Evolutionary conservation across 495 filamentous ascomycete species (phyloP).

Genomic region (Pyrenula aspistea): DNA sequence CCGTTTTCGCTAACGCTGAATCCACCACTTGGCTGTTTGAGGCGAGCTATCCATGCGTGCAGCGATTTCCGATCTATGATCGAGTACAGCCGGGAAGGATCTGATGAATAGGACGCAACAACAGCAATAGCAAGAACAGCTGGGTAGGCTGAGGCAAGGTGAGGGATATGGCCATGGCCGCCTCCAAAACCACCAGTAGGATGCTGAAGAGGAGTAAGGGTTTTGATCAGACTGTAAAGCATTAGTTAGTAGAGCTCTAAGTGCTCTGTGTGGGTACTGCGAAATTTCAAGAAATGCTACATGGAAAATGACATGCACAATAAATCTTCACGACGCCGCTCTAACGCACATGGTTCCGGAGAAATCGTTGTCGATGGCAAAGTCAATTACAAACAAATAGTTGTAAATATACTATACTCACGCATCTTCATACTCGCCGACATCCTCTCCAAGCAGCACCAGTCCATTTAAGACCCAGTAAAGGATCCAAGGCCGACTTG

Average conservation of each 20-base stretch:
- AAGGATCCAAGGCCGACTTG: slow-evolving; percentile 80
- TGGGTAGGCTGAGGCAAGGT: slow-evolving; percentile 81
- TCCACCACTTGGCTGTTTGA: slow-evolving; percentile 77
- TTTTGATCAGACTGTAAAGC: slow-evolving; percentile 45
- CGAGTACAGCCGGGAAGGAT: slow-evolving; percentile 45
- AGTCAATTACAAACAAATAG: slow-evolving; percentile 1
- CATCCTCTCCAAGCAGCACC: slow-evolving; percentile 61
- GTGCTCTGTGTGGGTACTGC: too few species aligned
- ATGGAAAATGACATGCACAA: too few species aligned
- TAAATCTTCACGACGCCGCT: too few species aligned
- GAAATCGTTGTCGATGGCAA: too few species aligned
- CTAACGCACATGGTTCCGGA: too few species aligned
- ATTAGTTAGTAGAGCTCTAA: too few species aligned
- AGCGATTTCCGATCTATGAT: slow-evolving; percentile 71
- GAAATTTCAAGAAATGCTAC: too few species aligned
- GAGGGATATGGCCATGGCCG: slow-evolving; percentile 79
- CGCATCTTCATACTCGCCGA: slow-evolving; percentile 54
- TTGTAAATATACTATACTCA: slow-evolving; percentile 25
- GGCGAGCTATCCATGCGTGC: slow-evolving; percentile 71
- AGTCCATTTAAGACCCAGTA: slow-evolving; percentile 81
- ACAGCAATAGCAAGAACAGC: slow-evolving; percentile 64
- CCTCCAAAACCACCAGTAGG: slow-evolving; percentile 79
- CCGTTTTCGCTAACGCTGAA: slow-evolving; percentile 72
- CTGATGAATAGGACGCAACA: slow-evolving; percentile 41
- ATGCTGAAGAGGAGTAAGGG: slow-evolving; percentile 73